phyloP scores from a whole-genome alignment of 2,329 filamentous ascomycete genomes.

The Aureobasidium sp. region DNA sequence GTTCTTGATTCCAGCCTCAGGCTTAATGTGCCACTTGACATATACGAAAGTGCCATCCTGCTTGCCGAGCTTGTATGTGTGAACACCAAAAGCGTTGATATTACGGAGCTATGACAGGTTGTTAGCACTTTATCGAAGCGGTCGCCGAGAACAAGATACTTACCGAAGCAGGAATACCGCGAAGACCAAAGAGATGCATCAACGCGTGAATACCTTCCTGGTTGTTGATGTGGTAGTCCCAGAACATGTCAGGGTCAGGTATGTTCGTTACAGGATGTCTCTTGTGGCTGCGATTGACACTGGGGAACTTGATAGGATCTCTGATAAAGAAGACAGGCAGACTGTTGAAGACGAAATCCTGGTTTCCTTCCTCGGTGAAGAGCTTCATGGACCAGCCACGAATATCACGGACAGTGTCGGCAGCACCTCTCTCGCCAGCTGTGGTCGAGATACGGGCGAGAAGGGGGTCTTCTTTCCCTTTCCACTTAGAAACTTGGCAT shows the following conservation, averaged over 20 bases:
- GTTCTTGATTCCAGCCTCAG: conserved; percentile 41
- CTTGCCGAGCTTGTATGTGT: conserved; percentile 35
- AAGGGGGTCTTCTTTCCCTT: conserved; percentile 49
- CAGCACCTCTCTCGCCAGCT: conserved; percentile 38
- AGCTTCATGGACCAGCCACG: conserved; percentile 47
- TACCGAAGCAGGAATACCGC: conserved; percentile 39
- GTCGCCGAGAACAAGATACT: not conserved
- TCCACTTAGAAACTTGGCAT: conserved; percentile 46
- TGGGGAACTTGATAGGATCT: conserved; percentile 37
- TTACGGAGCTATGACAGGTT: conserved; percentile 27
- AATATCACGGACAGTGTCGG: conserved; percentile 44
- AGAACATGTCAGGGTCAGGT: conserved; percentile 29
- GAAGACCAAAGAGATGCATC: conserved; percentile 46
- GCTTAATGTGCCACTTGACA: conserved; percentile 44
- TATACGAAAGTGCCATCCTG: conserved; percentile 44
- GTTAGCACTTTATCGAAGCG: not conserved
- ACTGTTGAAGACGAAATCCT: conserved; percentile 43
- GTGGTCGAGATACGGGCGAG: conserved; percentile 44
- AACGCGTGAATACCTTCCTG: conserved; percentile 44
- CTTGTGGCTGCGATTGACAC: conserved; percentile 31
- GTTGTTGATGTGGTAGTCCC: conserved; percentile 35
- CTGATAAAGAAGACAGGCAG: conserved; percentile 39
- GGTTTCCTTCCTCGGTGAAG: conserved; percentile 47
- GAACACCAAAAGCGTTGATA: conserved; percentile 42
- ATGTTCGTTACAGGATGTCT: conserved; percentile 28